A percentile compares a stretch with the other conserved stretches of the same genome.
These are phyloP conservation scores for Chaetomiaceae sp. DNA, from an alignment of 2,329 filamentous ascomycete species.

Conservation along the genomic window DNA sequence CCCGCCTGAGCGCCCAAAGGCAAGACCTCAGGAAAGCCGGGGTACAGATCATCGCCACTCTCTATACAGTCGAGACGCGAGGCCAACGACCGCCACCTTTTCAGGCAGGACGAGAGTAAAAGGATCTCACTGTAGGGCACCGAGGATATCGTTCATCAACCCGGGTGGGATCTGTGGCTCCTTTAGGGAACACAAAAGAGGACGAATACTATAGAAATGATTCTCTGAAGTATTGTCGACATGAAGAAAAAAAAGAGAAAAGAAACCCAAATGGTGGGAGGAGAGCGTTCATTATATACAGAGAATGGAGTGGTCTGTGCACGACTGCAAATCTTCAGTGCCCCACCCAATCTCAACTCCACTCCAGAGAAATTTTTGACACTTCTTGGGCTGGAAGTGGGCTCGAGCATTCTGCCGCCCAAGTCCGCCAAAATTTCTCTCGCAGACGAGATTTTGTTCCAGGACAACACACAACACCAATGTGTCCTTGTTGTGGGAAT, in stretches of 20 bases:
- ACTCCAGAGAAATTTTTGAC: neutral
- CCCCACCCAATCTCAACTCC: neutral
- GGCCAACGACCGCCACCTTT: slow-evolving; percentile 51
- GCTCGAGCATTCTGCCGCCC: slow-evolving; percentile 27
- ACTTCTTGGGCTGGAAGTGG: slow-evolving; percentile 8
- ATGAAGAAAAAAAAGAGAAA: slow-evolving; percentile 50
- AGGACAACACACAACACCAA: slow-evolving; percentile 9
- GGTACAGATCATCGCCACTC: slow-evolving; percentile 94
- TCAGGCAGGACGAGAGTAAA: slow-evolving; percentile 55
- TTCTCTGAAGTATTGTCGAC: slow-evolving; percentile 71
- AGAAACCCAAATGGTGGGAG: slow-evolving; percentile 33
- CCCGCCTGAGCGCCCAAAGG: slow-evolving; percentile 71
- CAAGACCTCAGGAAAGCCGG: slow-evolving; percentile 56
- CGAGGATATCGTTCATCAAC: slow-evolving; percentile 91
- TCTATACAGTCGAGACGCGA: slow-evolving; percentile 60
- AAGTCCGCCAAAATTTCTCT: slow-evolving; percentile 35
- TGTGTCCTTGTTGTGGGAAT: neutral
- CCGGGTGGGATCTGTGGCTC: slow-evolving; percentile 93
- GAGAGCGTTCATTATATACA: slow-evolving; percentile 40
- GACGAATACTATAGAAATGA: slow-evolving; percentile 98
- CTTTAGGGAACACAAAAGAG: slow-evolving; percentile 85
- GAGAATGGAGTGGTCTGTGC: slow-evolving; percentile 25
- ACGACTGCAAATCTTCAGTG: slow-evolving; percentile 18
- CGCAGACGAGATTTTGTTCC: neutral
- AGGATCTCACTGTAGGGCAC: slow-evolving; percentile 76